phyloP scores from a whole-genome alignment of 495 filamentous ascomycete genomes.

The Penicillium turbatum region DNA sequence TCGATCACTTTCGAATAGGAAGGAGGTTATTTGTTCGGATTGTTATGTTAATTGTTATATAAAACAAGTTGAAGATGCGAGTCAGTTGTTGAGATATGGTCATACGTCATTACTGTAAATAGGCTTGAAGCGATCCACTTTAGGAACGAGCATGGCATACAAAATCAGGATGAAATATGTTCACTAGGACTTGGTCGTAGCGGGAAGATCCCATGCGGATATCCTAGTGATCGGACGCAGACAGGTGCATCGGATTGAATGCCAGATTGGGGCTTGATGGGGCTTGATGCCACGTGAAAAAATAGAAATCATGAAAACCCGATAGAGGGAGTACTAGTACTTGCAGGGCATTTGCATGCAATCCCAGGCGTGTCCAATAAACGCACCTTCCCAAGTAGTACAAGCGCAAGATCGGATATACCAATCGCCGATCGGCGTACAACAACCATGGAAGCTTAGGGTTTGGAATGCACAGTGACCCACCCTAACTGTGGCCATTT shows the following conservation, averaged over 20 bases:
- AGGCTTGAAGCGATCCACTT: not conserved
- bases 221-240: not conserved
- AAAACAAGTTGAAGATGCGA: not conserved
- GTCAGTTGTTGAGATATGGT: not conserved
- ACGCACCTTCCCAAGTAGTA: constrained; percentile 7
- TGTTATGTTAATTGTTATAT: too few relatives aligned
- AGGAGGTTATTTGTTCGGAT: constrained; percentile 14
- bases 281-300: constrained; percentile 9
- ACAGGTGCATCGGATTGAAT: constrained; percentile 10
- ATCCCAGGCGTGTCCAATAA: not conserved
- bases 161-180: not conserved
- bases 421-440: constrained; percentile 6
- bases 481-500: not conserved
- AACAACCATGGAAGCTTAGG: not conserved
- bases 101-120: not conserved
- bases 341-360: not conserved
- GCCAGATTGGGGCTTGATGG: constrained; percentile 6
- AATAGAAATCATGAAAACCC: not conserved
- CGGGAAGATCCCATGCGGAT: constrained; percentile 7
- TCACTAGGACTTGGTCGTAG: not conserved
- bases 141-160: not conserved
- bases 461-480: not conserved
- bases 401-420: constrained; percentile 9
- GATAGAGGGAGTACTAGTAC: not conserved
- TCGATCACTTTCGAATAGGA: constrained; percentile 25